These are phyloP conservation scores for Fusarium burgessii DNA, from an alignment of 2,329 filamentous ascomycete genomes.

Conservation along the genomic window DNA sequence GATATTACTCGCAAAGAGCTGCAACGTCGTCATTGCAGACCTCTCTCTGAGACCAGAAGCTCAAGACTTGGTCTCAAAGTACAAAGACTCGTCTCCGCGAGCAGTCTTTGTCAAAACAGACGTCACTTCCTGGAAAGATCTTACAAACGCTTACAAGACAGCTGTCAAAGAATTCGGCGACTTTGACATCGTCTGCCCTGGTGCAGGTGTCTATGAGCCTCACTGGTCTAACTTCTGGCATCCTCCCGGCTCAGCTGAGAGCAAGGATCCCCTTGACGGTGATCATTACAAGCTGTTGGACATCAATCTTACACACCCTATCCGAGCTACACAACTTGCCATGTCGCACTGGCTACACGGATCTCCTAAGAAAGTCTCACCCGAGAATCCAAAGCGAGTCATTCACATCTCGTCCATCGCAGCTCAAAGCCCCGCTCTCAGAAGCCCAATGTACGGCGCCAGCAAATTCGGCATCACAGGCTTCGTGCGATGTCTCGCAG, in stretches of 20 bases:
- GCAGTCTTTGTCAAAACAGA: slow-evolving; percentile 59
- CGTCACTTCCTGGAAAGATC: slow-evolving; percentile 57
- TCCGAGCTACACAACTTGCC: slow-evolving; percentile 56
- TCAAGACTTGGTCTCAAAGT: slow-evolving; percentile 47
- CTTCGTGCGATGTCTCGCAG: slow-evolving; percentile 56
- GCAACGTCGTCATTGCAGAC: slow-evolving; percentile 61
- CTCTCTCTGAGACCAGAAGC: slow-evolving; percentile 58
- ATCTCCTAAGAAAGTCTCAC: slow-evolving; percentile 26
- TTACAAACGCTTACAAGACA: slow-evolving; percentile 52
- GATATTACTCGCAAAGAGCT: slow-evolving; percentile 55
- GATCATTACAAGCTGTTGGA: slow-evolving; percentile 53
- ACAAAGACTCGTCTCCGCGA: slow-evolving; percentile 43
- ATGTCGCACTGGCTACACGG: slow-evolving; percentile 54
- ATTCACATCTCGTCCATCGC: slow-evolving; percentile 55
- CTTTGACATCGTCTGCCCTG: slow-evolving; percentile 59
- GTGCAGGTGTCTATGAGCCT: slow-evolving; percentile 62
- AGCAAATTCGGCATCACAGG: slow-evolving; percentile 55
- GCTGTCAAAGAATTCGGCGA: slow-evolving; percentile 53
- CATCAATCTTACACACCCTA: slow-evolving; percentile 58
- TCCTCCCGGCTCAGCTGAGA: slow-evolving; percentile 53
- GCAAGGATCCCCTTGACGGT: slow-evolving; percentile 47
- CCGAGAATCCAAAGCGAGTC: slow-evolving; percentile 51
- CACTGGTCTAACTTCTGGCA: slow-evolving; percentile 58
- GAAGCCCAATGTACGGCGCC: slow-evolving; percentile 54
- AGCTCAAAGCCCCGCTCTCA: slow-evolving; percentile 51